Conservation (phyloP, 192 early-diverging fungal genomes). For the Linnemannia hyalina region DNA sequence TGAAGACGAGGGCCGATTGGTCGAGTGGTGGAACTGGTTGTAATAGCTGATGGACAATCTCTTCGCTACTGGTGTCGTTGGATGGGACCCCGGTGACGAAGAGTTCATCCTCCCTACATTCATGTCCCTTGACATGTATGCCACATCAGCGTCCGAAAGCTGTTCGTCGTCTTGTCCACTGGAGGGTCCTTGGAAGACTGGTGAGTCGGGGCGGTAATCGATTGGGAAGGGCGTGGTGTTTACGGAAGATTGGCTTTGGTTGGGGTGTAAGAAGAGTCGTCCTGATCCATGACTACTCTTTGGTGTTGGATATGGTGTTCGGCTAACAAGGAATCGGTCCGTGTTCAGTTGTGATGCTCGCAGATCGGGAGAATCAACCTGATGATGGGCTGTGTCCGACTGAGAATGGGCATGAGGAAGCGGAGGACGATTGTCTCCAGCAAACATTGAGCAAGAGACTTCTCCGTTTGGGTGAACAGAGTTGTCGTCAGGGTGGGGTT, state of each 20-base stretch:
- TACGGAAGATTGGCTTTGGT: neutral
- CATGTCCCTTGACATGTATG: conserved; percentile 53
- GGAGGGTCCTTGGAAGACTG: conserved; percentile 50
- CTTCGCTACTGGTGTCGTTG: conserved; percentile 23
- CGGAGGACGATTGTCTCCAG: neutral
- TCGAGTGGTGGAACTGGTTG: neutral
- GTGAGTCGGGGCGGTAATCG: conserved; percentile 47
- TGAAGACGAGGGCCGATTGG: conserved; percentile 16
- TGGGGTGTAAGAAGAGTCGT: conserved; percentile 13
- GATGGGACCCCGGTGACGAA: conserved; percentile 7
- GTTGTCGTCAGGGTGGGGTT: neutral
- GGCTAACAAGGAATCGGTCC: conserved; percentile 4
- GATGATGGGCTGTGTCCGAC: neutral
- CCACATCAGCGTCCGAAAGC: conserved; percentile 51
- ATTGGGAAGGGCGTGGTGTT: neutral
- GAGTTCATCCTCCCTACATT: conserved; percentile 33
- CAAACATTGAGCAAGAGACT: neutral
- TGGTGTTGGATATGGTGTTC: conserved; percentile 36
- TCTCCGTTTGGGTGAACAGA: neutral
- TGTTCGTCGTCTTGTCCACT: conserved; percentile 37
- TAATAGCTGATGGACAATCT: conserved; percentile 23
- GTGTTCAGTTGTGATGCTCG: neutral
- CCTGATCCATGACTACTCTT: conserved; percentile 25
- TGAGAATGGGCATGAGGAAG: neutral
- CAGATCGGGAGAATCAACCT: conserved; percentile 1